These are phyloP conservation scores for Ophiostoma fasciatum DNA, from an alignment of 2,329 filamentous ascomycete genomes.

Conservation along the genomic window DNA sequence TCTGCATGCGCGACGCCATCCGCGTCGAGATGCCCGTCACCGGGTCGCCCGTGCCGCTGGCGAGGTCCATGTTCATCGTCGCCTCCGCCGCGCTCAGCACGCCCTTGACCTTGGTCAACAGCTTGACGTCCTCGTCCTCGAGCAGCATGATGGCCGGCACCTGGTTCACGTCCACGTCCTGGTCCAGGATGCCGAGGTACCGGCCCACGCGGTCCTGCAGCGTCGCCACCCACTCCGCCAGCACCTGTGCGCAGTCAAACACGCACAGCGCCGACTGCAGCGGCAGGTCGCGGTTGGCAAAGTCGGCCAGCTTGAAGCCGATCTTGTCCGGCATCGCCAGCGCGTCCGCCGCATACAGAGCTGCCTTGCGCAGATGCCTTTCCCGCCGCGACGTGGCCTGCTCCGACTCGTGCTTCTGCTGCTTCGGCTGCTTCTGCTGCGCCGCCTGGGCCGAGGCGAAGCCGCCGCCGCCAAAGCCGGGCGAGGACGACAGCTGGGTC, in stretches of 20 bases:
- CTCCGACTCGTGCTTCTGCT: slow-evolving; percentile 13
- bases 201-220: slow-evolving; percentile 88
- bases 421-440: slow-evolving; percentile 18
- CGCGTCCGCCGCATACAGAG: slow-evolving; percentile 86
- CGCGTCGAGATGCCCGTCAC: slow-evolving; percentile 33
- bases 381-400: slow-evolving; percentile 57
- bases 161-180: slow-evolving; percentile 64
- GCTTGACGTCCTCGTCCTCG: slow-evolving; percentile 79
- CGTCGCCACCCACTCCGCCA: slow-evolving; percentile 87
- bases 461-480: slow-evolving; percentile 29
- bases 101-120: slow-evolving; percentile 68
- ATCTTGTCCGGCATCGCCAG: slow-evolving; percentile 77
- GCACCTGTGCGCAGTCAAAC: slow-evolving; percentile 85
- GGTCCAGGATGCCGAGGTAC: slow-evolving; percentile 75
- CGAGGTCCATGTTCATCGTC: slow-evolving; percentile 52
- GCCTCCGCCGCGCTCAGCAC: slow-evolving; percentile 63
- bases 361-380: slow-evolving; percentile 81
- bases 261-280: slow-evolving; percentile 84
- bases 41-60: slow-evolving; percentile 25
- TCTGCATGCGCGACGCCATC: slow-evolving; percentile 27
- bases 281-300: slow-evolving; percentile 70
- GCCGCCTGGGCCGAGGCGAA: no score
- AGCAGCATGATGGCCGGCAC: slow-evolving; percentile 81
- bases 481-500: slow-evolving; percentile 35
- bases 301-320: slow-evolving; percentile 72